Percentiles rank a stretch among this genome's conserved stretches.
phyloP scores from a whole-genome alignment of 2,329 filamentous ascomycete species.

The Penicillium sp. region DNA sequence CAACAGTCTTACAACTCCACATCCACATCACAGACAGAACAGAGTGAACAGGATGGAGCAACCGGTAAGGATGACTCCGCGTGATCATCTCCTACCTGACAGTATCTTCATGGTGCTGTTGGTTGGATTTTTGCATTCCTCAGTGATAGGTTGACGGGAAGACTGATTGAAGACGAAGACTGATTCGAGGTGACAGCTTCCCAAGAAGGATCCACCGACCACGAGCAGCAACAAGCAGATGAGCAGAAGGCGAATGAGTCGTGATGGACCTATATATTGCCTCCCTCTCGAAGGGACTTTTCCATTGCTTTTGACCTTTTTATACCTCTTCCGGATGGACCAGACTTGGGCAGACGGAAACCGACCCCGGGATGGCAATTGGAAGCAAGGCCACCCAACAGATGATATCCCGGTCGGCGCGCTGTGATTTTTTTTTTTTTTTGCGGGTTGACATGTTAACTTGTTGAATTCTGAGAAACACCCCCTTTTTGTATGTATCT shows the following conservation, averaged over 20 bases:
- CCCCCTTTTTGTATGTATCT: conserved; percentile 9
- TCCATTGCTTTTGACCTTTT: conserved; percentile 6
- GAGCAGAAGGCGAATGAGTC: conserved; percentile 13
- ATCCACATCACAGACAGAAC: neutral
- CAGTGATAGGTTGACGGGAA: conserved; percentile 7
- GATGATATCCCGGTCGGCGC: conserved; percentile 6
- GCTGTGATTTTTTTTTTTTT: conserved; percentile 1
- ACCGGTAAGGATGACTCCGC: conserved; percentile 26
- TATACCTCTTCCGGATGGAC: conserved; percentile 11
- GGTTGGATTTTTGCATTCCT: neutral
- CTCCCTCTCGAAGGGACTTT: neutral
- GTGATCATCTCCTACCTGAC: conserved; percentile 17
- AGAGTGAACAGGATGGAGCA: conserved; percentile 17
- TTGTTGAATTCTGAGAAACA: neutral
- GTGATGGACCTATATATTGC: conserved; percentile 7
- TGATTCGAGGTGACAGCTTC: conserved; percentile 18
- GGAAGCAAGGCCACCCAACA: neutral
- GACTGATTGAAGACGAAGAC: conserved; percentile 20
- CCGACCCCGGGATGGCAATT: neutral
- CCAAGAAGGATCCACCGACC: conserved; percentile 9
- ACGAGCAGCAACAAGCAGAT: conserved; percentile 10
- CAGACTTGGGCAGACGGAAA: neutral
- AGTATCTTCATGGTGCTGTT: neutral
- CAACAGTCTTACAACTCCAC: conserved; percentile 22
- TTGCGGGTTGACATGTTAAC: neutral